phyloP scores from a whole-genome alignment of 352 stramenopile genomes.

The Phytophthora boehmeriae region DNA sequence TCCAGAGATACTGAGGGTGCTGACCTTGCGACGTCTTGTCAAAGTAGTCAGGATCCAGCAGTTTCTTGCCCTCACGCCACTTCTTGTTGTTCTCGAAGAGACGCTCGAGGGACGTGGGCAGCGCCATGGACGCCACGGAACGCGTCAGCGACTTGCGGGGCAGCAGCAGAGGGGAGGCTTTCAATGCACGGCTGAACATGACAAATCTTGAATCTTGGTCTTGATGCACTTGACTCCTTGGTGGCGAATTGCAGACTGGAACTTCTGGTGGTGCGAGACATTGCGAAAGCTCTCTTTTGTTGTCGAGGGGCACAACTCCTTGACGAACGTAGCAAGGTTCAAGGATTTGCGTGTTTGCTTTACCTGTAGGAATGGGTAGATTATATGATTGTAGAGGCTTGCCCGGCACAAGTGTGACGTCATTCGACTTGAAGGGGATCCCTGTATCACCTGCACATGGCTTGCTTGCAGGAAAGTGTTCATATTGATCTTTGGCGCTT shows the following conservation, averaged over 20 bases:
- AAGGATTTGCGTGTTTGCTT: constrained; percentile 2
- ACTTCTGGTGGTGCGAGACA: background rate
- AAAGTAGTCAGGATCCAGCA: constrained; percentile 81
- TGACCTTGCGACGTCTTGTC: constrained; percentile 75
- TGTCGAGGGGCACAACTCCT: background rate
- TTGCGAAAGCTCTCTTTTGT: too few species aligned
- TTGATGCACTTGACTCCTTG: background rate
- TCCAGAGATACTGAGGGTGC: constrained; percentile 90
- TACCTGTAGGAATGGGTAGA: background rate
- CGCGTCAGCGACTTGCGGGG: constrained; percentile 25
- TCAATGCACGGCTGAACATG: constrained; percentile 34
- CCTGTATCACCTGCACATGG: too few species aligned
- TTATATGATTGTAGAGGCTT: background rate
- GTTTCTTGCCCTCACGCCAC: constrained; percentile 75
- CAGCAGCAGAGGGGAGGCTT: constrained; percentile 28
- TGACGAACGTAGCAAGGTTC: background rate
- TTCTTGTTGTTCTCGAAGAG: constrained; percentile 80
- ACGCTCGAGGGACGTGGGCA: constrained; percentile 58
- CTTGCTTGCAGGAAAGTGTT: too few species aligned
- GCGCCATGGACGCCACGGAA: constrained; percentile 29
- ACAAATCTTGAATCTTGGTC: constrained; percentile 4
- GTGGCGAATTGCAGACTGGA: constrained; percentile 1
- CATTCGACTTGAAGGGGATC: background rate
- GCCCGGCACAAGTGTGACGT: background rate
- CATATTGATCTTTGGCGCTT: background rate